These are phyloP conservation scores for Alternaria hordeiaustralica DNA, from an alignment of 2,329 filamentous ascomycete species.

Conservation along the genomic window DNA sequence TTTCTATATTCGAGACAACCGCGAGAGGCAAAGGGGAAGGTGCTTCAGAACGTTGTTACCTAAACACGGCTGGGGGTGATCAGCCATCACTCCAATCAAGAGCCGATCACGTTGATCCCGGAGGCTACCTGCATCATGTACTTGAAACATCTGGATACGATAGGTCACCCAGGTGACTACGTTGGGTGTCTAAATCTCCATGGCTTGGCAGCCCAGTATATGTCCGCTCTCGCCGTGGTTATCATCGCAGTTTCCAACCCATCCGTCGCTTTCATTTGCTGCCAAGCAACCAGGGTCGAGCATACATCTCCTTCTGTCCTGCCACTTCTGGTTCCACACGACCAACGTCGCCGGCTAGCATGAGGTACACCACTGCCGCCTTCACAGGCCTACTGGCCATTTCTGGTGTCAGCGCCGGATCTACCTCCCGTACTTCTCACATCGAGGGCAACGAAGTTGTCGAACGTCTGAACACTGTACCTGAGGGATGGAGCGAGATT, in stretches of 20 bases:
- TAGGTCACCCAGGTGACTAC: background rate
- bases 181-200: background rate
- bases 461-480: slow-evolving; percentile 41
- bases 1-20: background rate
- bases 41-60: background rate
- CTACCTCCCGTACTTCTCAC: slow-evolving; percentile 25
- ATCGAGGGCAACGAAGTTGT: slow-evolving; percentile 36
- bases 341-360: slow-evolving; percentile 13
- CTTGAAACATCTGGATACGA: background rate
- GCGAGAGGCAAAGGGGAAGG: background rate
- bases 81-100: background rate
- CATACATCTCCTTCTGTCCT: background rate
- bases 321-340: background rate
- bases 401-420: slow-evolving; percentile 33
- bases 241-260: background rate
- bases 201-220: slow-evolving; percentile 6
- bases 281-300: background rate
- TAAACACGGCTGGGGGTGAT: background rate
- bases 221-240: background rate
- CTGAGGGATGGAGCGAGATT: slow-evolving; percentile 46
- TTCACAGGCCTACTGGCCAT: slow-evolving; percentile 44
- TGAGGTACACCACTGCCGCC: slow-evolving; percentile 40
- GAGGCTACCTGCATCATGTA: background rate
- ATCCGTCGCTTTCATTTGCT: background rate
- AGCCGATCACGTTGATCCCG: background rate